Evolutionary conservation across 2,329 filamentous ascomycete genomes (phyloP).

Genomic region (Trichophyton benhamiae): DNA sequence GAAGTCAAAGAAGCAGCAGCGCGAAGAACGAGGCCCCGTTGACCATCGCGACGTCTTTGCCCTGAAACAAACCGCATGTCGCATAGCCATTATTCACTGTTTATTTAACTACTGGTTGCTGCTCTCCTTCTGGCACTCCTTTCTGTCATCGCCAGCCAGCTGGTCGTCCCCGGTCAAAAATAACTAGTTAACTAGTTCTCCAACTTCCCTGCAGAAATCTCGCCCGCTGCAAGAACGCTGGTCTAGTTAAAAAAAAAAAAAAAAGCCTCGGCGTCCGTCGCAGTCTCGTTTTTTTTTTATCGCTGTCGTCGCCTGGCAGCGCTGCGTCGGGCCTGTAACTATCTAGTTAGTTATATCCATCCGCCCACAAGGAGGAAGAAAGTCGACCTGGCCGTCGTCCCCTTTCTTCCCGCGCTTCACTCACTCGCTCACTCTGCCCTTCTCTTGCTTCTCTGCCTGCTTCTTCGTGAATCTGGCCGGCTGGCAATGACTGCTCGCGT

Average conservation of each 20-base stretch:
- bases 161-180: not conserved
- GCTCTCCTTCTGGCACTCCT: no score
- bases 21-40: no score
- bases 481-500: slow-evolving; percentile 2
- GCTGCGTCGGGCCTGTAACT: not conserved
- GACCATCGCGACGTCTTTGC: no score
- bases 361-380: not conserved
- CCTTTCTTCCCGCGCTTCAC: no score
- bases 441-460: not conserved
- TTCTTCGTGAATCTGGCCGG: not conserved
- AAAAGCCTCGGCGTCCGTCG: not conserved
- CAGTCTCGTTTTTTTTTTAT: not conserved
- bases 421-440: not conserved
- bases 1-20: no score
- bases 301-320: not conserved
- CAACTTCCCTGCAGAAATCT: not conserved
- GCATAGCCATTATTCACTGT: no score
- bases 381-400: not conserved
- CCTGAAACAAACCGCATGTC: no score
- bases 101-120: no score
- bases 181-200: not conserved
- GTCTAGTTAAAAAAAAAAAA: not conserved
- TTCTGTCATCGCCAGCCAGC: no score
- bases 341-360: not conserved
- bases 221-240: not conserved